Base-by-base conservation (phyloP, 2,329 filamentous ascomycete species). In the Diplodia scrobiculata region DNA sequence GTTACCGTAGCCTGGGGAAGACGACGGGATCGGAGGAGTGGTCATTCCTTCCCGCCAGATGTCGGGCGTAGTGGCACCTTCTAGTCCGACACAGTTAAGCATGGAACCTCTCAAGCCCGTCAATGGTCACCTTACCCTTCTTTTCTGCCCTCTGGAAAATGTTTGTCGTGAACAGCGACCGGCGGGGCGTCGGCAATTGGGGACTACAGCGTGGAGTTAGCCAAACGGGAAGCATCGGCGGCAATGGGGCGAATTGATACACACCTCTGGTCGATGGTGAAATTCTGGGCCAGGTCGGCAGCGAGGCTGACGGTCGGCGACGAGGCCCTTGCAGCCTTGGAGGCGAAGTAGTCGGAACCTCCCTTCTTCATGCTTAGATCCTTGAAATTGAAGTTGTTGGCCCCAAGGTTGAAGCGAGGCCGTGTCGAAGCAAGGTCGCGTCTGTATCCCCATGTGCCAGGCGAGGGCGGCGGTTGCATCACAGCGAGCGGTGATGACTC, bases 251-350 rank as follows among this genome's bases (percentile, higher is more conserved):
- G 17, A 14, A 13, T n/a, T 14, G 21, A 9, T 14, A 25, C 85
- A 71, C 83, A 97, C 94, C 93, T 97, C 75, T 90, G 92, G 79
- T 97, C 93, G 77, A 98, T 91, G 76, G 94, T 91, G 77, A 98
- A 96, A 82, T 98, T 99, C 76, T 97, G 92, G 67, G 93, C 97
- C 72, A 98, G 84, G 79, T 99, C 95, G 68, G 92, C 93, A 50
- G 93, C 94, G 71, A 99, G 82, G 74, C 91, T 96, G 63, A 92
- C 88, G 41, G 92, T 93, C 5, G 95, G 95, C 66, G 95, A 99
- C 21, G 93, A 96, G 58, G 92, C 91, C 71, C 87, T 87, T 73
- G 91, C 83, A 63, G 89, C 85, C 75, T 91, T 92, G 72, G 90
- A 79, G 73, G 84, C 88, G 81, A 98, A 96, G 81, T 95, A 97